Evolutionary conservation across 2,329 filamentous ascomycete genomes (phyloP).

Genomic region (Thelonectria discophora): DNA sequence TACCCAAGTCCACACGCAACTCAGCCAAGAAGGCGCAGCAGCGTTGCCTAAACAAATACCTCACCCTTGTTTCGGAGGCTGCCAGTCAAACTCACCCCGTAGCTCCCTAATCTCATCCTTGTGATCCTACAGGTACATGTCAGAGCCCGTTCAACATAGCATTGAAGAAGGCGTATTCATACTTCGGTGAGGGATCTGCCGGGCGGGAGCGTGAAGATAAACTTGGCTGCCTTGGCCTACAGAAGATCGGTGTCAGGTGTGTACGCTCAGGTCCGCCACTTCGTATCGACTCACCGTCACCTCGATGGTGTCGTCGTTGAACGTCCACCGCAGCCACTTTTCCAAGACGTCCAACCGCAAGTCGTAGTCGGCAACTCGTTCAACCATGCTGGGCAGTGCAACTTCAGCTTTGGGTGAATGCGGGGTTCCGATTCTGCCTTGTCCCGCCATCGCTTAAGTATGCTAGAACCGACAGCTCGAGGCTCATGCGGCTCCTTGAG

Average conservation of each 20-base stretch:
- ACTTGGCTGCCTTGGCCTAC: background rate
- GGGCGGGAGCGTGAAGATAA: background rate
- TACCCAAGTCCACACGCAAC: too few relatives aligned
- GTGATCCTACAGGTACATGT: too few relatives aligned
- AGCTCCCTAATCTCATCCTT: too few relatives aligned
- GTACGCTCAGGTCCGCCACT: background rate
- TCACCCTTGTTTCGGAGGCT: too few relatives aligned
- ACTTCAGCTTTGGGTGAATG: too few relatives aligned
- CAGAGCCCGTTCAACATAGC: too few relatives aligned
- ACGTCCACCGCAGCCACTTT: constrained; percentile 1
- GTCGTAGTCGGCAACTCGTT: constrained; percentile 1
- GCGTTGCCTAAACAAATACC: too few relatives aligned
- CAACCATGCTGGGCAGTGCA: background rate
- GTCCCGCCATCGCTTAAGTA: constrained; percentile 1
- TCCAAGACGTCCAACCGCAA: constrained; percentile 2
- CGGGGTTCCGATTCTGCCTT: background rate
- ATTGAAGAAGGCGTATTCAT: too few relatives aligned
- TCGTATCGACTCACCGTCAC: background rate
- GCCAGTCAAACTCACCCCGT: too few relatives aligned
- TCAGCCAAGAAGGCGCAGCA: too few relatives aligned
- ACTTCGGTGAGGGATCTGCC: too few relatives aligned
- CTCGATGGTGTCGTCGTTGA: constrained; percentile 2
- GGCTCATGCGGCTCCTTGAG: background rate
- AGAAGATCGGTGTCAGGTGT: background rate
- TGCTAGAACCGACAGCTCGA: background rate